Base-by-base conservation (phyloP, 1,284 basidiomycete genomes). In the Veloboletus limbatus region DNA sequence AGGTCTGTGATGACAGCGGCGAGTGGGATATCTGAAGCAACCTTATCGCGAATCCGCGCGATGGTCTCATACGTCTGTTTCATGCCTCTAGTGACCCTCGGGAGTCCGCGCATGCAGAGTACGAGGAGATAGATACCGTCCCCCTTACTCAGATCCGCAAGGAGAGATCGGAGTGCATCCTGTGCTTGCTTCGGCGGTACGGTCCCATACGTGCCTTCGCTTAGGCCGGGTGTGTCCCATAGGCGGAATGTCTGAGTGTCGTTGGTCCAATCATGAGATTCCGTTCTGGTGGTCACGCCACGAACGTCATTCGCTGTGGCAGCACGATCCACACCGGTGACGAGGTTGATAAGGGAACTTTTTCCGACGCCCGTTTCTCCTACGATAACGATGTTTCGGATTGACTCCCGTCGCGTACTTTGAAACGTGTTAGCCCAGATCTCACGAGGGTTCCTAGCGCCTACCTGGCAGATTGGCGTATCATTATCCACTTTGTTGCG, bases 1-100 rank as follows among this genome's bases (percentile, higher is more conserved):
- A 70, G 62, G n/a, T 66, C 67, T 16, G 67, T 70, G 43, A 69
- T 16, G 40, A 67, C 46, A 7, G 62, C 43, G 8, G 52, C 54
- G 17, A 65, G 40, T 1, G 68, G 67, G n/a, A 49, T 37, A 3
- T 53, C 48, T 1, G 51, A 47, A 9, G 52, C 40, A 14, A 49
- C 47, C 40, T 50, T 58, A 8, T 56, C 51, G 22, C 58, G 54
- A 31, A 67, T 59, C 8, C 54, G 47, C 3, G 40, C 36, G 40
- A 69, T 49, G 18, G 52, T 47, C 8, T 62, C 54, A 40, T 70
- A 69, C 8, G 58, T 63, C 18, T 48, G 56, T 38, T 50, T 54
- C 54, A 65, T 57, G 28, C 58, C 59, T 18, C 43, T 56, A 22
- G 61, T 69, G 28, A 67, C 50, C 25, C 52, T 53, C 2, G 63